Percentiles rank a stretch among this genome's conserved stretches.
Conservation (phyloP, 257 asterid species). For the Leptodermis oblonga region DNA sequence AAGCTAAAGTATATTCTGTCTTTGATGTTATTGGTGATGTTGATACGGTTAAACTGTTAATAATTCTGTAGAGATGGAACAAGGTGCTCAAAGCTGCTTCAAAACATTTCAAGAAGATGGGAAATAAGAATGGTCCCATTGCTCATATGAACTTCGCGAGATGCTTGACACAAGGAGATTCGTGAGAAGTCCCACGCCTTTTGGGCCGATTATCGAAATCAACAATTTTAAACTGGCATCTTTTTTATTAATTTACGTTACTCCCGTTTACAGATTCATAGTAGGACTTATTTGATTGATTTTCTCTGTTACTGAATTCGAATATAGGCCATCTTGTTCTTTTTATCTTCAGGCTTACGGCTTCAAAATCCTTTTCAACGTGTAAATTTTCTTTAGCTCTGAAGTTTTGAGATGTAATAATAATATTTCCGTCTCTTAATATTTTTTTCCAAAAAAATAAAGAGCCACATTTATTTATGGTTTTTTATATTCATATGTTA, state of each 20-base stretch:
- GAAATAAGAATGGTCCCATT: conserved; percentile 31
- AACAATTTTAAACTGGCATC: too few relatives aligned
- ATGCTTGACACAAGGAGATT: background rate
- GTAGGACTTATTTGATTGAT: background rate
- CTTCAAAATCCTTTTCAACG: too few relatives aligned
- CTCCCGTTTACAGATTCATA: background rate
- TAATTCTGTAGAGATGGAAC: conserved; percentile 39
- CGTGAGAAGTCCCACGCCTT: background rate
- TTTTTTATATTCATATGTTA: too few relatives aligned
- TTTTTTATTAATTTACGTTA: too few relatives aligned
- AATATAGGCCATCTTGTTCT: background rate
- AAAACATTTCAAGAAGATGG: conserved; percentile 69
- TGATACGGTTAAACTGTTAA: too few relatives aligned
- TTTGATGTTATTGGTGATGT: background rate
- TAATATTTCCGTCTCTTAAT: too few relatives aligned
- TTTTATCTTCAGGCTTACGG: too few relatives aligned
- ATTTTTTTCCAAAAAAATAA: too few relatives aligned
- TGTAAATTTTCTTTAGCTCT: too few relatives aligned
- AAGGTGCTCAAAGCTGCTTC: conserved; percentile 67
- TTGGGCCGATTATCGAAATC: too few relatives aligned
- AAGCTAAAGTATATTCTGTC: background rate
- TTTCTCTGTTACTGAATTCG: background rate
- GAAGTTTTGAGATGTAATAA: too few relatives aligned
- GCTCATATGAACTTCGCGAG: conserved; percentile 27
- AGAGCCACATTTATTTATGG: too few relatives aligned